Evolutionary conservation across 768 basidiomycete species (phyloP), one percentile per base, ranked within the genome.

Genomic region (Porpolomopsis calyptriformis): DNA sequence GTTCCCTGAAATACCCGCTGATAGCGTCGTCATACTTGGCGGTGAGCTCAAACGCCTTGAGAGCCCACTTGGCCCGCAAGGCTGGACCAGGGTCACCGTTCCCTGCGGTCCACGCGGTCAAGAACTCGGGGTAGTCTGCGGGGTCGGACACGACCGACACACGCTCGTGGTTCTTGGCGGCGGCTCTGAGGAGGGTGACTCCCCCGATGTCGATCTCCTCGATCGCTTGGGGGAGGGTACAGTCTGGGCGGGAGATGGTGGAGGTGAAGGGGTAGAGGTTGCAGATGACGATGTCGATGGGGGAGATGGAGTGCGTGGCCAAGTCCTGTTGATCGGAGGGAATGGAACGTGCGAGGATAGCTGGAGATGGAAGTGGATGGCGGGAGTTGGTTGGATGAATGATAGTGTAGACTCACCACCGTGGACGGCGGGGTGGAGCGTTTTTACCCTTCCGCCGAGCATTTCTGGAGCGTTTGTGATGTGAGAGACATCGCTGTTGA

Each of bases 151-250:
- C 71, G 37, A 97, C 80, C 25, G 82, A 85, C 23, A 93, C 90
- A 36, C 93, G 84, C 42, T 74, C 86, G 67, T 98, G 96, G 64
- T 99, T 99, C 68, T 99, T 99, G 46, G 96, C 96, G 2, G 94
- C 96, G 6, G 94, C 96, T 34, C 96, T 85, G 40, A 98, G 80
- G 7, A 99, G 82, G 4, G 96, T 98, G 39, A 99, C 96, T 22
- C 96, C 96, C 4, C 96, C 96, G 47, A 99, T 98, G 65, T 99
- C 96, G 54, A 99, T 85, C 65, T 99, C 96, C 62, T 99, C 96
- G 48, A 98, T 83, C 4, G 94, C 94, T 40, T 85, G 84, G 2
- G 88, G 79, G 49, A 97, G 78, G 9, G 89, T 92, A 66, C 92
- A 93, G 52, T 78, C 77, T 0, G 91, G 87, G 55, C 82, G 78